Evolutionary conservation across 768 basidiomycete species (phyloP), one percentile per base, ranked within the genome.

Genomic region (Termitomyces heimii): DNA sequence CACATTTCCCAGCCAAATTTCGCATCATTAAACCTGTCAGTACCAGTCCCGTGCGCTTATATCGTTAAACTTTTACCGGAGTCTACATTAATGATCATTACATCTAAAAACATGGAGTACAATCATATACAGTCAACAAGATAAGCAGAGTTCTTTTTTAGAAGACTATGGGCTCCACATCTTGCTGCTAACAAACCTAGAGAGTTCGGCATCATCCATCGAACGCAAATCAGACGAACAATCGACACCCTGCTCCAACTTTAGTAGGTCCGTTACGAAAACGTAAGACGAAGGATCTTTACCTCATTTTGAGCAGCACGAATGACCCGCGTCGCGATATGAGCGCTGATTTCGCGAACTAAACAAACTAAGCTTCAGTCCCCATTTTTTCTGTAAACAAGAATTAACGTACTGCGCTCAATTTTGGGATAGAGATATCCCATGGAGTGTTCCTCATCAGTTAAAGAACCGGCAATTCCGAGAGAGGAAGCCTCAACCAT

Each of bases 401-500:
- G 20, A 4, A 35, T 52, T 29, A 39, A 69, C 75, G 53, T 63
- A 82, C 81, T 86, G 64, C 94, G 81, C 65, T 88, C 82, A 56
- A 96, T 77, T 48, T 83, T 82, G 45, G 95, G 94, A 71, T 97
- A 97, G 8, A 98, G 69, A 47, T 94, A 77, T 44, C 82, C 88
- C 42, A 73, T 64, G 3, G 74, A 76, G 42, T 72, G 78, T 71
- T 97, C 95, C 35, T 89, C 86, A 13, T 68, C 62, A 1, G 82
- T 92, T 42, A 95, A 77, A 4, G 89, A 82, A 57, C 85, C 72
- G 4, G 90, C 86, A 40, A 97, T 79, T 7, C 91, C 92, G 29
- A 91, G 77, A 4, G 93, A 88, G 13, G 89, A 82, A 5, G 92
- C 88, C 68, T 96, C 93, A 26, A 97, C 88, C 90, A 98, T 94